Percentiles rank a stretch among this genome's conserved stretches.
Evolutionary conservation across 208 protist species (phyloP).

Genomic region (Spongospora subterranea): DNA sequence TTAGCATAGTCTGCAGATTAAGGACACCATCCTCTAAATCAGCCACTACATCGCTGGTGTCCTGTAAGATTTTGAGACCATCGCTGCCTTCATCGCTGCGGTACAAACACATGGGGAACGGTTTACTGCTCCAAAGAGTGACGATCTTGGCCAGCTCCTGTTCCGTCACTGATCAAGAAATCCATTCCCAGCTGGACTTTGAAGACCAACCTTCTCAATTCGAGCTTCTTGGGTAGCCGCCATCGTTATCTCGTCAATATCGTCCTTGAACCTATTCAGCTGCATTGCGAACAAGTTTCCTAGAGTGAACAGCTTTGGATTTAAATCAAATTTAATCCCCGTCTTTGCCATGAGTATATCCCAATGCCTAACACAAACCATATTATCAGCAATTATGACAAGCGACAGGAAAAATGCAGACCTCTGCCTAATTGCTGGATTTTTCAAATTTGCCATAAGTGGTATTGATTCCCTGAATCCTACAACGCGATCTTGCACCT

Average conservation of each 20-base stretch:
- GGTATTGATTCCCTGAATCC: slow-evolving; percentile 93
- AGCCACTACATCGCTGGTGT: slow-evolving; percentile 91
- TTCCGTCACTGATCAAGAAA: neutral
- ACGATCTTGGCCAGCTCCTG: slow-evolving; percentile 86
- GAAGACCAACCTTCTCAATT: slow-evolving; percentile 84
- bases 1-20: slow-evolving; percentile 94
- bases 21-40: slow-evolving; percentile 97
- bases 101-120: slow-evolving; percentile 57
- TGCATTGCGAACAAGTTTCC: slow-evolving; percentile 95
- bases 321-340: slow-evolving; percentile 88
- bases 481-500: slow-evolving; percentile 87
- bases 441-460: slow-evolving; percentile 93
- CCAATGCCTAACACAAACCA: slow-evolving; percentile 95
- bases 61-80: slow-evolving; percentile 88
- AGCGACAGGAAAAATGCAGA: neutral
- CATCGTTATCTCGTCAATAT: slow-evolving; percentile 90
- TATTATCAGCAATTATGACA: slow-evolving; percentile 7
- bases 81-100: slow-evolving; percentile 55
- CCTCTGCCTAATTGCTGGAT: slow-evolving; percentile 77
- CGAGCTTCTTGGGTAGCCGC: slow-evolving; percentile 89
- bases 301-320: slow-evolving; percentile 91
- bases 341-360: slow-evolving; percentile 92
- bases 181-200: neutral
- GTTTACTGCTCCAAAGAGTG: slow-evolving; percentile 86
- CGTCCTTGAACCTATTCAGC: slow-evolving; percentile 88